phyloP scores from a whole-genome alignment of 768 basidiomycete genomes.

The Phaffia tasmanica region DNA sequence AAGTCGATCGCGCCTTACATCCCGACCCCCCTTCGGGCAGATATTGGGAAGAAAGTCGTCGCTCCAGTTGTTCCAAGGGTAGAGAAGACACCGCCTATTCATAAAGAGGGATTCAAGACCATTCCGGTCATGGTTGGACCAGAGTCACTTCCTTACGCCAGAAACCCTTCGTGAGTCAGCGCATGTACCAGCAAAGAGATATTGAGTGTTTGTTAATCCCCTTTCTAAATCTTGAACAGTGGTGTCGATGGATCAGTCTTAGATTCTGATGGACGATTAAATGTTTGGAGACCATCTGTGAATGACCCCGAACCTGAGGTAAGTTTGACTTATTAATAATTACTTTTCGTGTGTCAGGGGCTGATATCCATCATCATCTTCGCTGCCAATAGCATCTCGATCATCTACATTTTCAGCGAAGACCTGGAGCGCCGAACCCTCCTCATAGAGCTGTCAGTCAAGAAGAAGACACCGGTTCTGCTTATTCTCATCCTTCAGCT shows the following conservation, averaged over 20 bases:
- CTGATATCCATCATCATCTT: background rate
- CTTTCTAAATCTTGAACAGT: background rate
- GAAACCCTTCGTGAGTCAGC: constrained; percentile 21
- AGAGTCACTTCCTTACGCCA: constrained; percentile 24
- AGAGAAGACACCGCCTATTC: background rate
- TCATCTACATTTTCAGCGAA: constrained; percentile 17
- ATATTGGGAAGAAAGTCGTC: background rate
- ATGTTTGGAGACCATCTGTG: constrained; percentile 18
- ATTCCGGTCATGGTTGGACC: constrained; percentile 25
- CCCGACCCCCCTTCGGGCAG: too few species aligned
- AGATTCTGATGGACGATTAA: constrained; percentile 20
- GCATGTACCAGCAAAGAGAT: too few species aligned
- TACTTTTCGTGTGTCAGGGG: background rate
- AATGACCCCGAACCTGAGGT: constrained; percentile 24
- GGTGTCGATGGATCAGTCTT: constrained; percentile 25
- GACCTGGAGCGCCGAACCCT: constrained; percentile 16
- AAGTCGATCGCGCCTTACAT: too few species aligned
- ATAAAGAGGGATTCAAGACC: background rate
- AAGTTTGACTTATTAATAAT: background rate
- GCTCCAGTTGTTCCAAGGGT: background rate
- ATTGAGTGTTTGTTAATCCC: background rate
- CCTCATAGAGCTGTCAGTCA: background rate
- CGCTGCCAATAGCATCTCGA: constrained; percentile 8
- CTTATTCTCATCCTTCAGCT: constrained; percentile 15
- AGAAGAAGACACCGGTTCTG: background rate